Base-by-base conservation (phyloP, 2,329 filamentous ascomycete species). In the Fusarium sublunatum region DNA sequence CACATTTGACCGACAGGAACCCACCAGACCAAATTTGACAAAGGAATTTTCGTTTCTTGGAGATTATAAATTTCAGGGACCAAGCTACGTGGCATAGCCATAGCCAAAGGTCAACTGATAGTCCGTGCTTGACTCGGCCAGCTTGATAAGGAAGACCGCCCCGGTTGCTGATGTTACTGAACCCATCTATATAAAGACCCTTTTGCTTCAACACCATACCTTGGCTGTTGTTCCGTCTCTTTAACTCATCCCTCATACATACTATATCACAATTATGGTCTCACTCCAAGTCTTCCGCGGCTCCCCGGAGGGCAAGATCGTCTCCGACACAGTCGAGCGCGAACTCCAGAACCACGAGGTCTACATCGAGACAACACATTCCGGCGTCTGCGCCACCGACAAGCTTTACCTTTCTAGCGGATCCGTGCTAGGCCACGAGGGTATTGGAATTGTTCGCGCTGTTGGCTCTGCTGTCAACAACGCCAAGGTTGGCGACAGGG, bases 321-420 rank as follows among this genome's bases (percentile, higher is more conserved):
- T 48, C 25, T 36, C 63, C 39, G 51, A 57, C 31, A 57, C 40
- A 0, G 64, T 66, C 15, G 47, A 60, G 49, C 59, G 63, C 5
- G 38, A 48, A 15, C 63, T 66, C 4, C 38, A 64, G 50, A 52
- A 48, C 47, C 59, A 66, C 26, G 63, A 66, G 15, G 63, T 66
- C 22, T 66, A 53, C 11, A 58, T 66, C 26, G 63, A 66, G 63
- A 66, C 63, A 12, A 66, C 63, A 24, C 63, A 66, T 32, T 67
- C 63, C 25, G 63, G 63, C 9, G 63, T 66, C 11, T 66, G 63
- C 9, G 63, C 43, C 10, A 66, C 63, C 1, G 63, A 66, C 4
- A 67, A 66, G 59, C 40, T 67, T 2, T 66, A 66, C 44, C 44
- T 48, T 26, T 35, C 50, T 3, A 61, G 59, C 6, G 63, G 63